Evolutionary conservation across 2,329 filamentous ascomycete genomes (phyloP), one percentile per base, ranked within the genome.

Genomic region (Fusarium sacchari): DNA sequence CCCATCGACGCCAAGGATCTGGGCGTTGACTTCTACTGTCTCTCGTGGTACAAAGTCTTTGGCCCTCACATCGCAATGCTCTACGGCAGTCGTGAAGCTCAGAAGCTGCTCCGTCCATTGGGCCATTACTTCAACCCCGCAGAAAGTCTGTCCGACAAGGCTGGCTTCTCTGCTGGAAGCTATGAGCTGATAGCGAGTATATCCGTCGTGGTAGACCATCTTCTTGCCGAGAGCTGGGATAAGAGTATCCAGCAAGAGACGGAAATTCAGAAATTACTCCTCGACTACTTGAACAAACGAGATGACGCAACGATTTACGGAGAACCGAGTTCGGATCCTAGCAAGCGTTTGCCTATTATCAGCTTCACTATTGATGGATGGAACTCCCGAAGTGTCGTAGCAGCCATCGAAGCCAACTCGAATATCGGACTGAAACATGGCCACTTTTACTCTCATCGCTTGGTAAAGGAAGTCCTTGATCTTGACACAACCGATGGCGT

Each of bases 41-140:
- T 95, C 78, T 91, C 88, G 1, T 95, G 93, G 93, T 95, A 95
- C 82, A 96, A 96, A 80, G 89, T 95, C 4, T 95, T 93, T 78
- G 93, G 93, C 0, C 93, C 93, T 2, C 93, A 95, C 74, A 86
- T 95, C 3, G 87, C 92, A 0, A 88, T 92, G 71, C 83, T 96
- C 3, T 96, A 94, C 78, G 92, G 88, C 10, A 89, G 89, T 30
- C 83, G 84, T 9, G 77, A 81, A 0, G 90, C 89, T 0, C 89
- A 92, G 67, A 77, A 86, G 22, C 80, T 86, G 53, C 83, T 94
- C 61, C 82, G 82, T 9, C 88, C 89, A 1, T 75, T 86, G 1
- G 88, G 88, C 1, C 92, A 94, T 78, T 93, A 88, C 82, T 94
- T 94, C 85, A 93, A 93, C 76, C 81, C 86, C 0, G 80, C 83